Conservation (phyloP, 305 asterid genomes). For the Fraxinus sp. region DNA sequence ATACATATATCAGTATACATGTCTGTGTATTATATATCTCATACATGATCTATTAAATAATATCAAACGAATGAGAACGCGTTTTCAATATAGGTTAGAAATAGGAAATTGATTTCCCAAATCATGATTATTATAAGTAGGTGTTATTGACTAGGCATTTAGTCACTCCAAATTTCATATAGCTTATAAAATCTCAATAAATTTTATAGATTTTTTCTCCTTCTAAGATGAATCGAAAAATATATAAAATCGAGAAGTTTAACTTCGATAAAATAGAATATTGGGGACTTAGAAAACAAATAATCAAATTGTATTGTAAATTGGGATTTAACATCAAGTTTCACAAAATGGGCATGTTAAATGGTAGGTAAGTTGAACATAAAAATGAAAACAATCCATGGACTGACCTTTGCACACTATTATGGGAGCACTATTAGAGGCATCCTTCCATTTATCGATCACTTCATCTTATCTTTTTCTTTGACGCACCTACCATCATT, state of each 20-base stretch:
- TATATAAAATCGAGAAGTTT: neutral
- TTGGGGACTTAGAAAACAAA: neutral
- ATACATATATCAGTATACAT: too few relatives aligned
- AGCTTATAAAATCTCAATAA: neutral
- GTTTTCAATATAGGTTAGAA: too few relatives aligned
- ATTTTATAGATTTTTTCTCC: neutral
- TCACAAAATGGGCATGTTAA: neutral
- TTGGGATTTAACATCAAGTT: neutral
- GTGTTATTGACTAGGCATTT: neutral
- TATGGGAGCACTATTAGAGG: neutral
- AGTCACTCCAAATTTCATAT: neutral
- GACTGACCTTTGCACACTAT: neutral
- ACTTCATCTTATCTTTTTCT: neutral
- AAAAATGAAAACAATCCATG: neutral
- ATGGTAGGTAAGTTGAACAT: neutral
- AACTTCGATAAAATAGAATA: neutral
- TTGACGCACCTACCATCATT: neutral
- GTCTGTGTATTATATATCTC: too few relatives aligned
- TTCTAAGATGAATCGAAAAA: neutral
- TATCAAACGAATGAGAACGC: too few relatives aligned
- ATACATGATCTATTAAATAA: too few relatives aligned
- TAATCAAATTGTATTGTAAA: neutral
- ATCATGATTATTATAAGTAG: neutral
- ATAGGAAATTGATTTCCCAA: too few relatives aligned
- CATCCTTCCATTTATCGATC: neutral